Percentiles rank a stretch among this genome's conserved stretches.
Conservation (phyloP, 805 yeast species). For the Kodamaea hsintzibuensis region DNA sequence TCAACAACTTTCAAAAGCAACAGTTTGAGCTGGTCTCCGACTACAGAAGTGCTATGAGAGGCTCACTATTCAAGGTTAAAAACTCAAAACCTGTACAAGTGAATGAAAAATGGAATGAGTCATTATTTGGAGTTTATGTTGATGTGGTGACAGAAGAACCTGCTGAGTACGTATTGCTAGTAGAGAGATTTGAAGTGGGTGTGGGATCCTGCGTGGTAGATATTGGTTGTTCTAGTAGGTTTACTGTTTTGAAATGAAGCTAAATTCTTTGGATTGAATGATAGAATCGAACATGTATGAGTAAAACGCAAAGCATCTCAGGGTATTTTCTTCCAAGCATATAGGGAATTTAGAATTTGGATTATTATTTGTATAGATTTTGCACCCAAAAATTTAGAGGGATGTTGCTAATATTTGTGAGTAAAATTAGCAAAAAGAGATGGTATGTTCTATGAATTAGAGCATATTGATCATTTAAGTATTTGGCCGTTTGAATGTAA, state of each 20-base stretch:
- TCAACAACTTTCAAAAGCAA: constrained; percentile 9
- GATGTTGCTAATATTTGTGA: too few relatives aligned
- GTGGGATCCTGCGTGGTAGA: constrained; percentile 38
- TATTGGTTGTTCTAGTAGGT: constrained; percentile 28
- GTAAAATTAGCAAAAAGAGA: too few relatives aligned
- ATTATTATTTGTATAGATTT: not conserved
- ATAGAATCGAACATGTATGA: not conserved
- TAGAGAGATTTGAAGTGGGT: constrained; percentile 54
- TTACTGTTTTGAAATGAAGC: not conserved
- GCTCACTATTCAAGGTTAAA: constrained; percentile 38
- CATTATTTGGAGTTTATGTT: constrained; percentile 46
- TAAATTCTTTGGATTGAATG: not conserved
- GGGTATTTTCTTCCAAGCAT: too few relatives aligned
- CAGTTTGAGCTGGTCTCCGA: constrained; percentile 13
- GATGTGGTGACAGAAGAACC: constrained; percentile 26
- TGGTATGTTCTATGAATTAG: too few relatives aligned
- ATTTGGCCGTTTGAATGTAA: too few relatives aligned
- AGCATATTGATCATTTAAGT: too few relatives aligned
- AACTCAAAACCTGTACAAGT: constrained; percentile 31
- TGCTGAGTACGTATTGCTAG: constrained; percentile 38
- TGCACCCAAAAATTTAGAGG: not conserved
- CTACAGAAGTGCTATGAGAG: constrained; percentile 51
- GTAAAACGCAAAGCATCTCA: too few relatives aligned
- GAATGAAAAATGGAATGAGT: constrained; percentile 41
- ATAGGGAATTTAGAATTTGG: not conserved